Conservation (phyloP, 2,329 filamentous ascomycete species). For the Fusarium irregulare region DNA sequence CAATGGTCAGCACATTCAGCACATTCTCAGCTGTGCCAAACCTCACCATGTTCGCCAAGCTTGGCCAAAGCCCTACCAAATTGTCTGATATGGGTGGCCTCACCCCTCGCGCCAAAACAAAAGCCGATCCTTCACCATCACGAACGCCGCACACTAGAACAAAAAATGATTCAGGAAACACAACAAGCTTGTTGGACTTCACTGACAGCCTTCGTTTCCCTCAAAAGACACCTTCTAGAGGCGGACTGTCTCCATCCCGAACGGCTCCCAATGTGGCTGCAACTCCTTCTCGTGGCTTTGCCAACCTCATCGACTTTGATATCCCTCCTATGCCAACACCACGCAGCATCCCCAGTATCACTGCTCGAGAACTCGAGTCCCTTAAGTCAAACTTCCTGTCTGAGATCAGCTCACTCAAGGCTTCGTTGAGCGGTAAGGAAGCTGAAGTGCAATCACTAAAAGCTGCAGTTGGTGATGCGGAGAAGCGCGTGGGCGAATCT, state of each 20-base stretch:
- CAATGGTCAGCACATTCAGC: conserved; percentile 85
- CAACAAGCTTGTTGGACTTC: conserved; percentile 88
- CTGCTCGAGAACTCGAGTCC: conserved; percentile 90
- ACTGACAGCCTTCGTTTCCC: conserved; percentile 75
- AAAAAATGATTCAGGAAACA: conserved; percentile 64
- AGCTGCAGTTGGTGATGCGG: conserved; percentile 87
- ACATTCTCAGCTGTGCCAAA: conserved; percentile 90
- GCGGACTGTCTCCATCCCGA: conserved; percentile 48
- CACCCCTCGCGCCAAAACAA: conserved; percentile 51
- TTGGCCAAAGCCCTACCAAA: conserved; percentile 74
- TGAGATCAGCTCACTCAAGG: conserved; percentile 93
- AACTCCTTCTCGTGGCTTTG: conserved; percentile 65
- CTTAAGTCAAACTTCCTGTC: conserved; percentile 91
- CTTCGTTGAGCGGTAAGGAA: conserved; percentile 90
- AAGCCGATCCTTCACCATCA: conserved; percentile 50
- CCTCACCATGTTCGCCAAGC: conserved; percentile 82
- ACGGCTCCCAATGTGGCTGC: conserved; percentile 48
- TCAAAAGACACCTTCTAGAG: conserved; percentile 61
- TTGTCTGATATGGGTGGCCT: conserved; percentile 55
- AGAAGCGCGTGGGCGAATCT: conserved; percentile 88
- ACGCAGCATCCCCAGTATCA: conserved; percentile 89
- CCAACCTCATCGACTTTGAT: conserved; percentile 80
- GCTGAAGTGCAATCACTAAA: conserved; percentile 91
- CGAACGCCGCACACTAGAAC: conserved; percentile 52
- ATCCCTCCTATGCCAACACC: conserved; percentile 94